Conservation (phyloP, 371 early-diverging fungal genomes). For the Mortierella sp. region DNA sequence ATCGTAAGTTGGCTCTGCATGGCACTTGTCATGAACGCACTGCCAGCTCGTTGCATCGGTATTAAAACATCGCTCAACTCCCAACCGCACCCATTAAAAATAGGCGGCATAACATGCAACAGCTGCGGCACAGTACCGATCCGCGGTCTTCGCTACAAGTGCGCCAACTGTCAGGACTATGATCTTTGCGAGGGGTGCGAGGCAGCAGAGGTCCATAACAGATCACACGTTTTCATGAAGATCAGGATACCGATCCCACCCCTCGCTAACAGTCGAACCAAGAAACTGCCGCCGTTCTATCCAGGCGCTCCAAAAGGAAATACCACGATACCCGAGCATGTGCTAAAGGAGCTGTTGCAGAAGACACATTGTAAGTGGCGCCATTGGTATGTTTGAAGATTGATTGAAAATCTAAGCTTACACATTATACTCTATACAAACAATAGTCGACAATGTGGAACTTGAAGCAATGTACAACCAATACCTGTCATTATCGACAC, state of each 20-base stretch:
- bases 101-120: slow-evolving; percentile 93
- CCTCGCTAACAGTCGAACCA: slow-evolving; percentile 86
- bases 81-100: too few relatives aligned
- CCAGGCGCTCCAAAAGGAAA: slow-evolving; percentile 65
- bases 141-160: slow-evolving; percentile 92
- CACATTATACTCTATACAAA: too few relatives aligned
- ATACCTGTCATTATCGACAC: slow-evolving; percentile 82
- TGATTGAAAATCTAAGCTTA: slow-evolving; percentile 86
- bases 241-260: slow-evolving; percentile 95
- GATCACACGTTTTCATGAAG: slow-evolving; percentile 90
- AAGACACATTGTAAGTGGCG: slow-evolving; percentile 73
- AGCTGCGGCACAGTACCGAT: slow-evolving; percentile 89
- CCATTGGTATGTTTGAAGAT: not conserved
- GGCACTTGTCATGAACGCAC: too few relatives aligned
- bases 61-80: too few relatives aligned
- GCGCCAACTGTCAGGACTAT: slow-evolving; percentile 92
- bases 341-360: slow-evolving; percentile 63
- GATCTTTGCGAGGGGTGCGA: slow-evolving; percentile 97
- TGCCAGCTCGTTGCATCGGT: too few relatives aligned
- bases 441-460: slow-evolving; percentile 83
- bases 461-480: slow-evolving; percentile 88
- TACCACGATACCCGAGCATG: slow-evolving; percentile 31
- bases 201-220: slow-evolving; percentile 78
- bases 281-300: slow-evolving; percentile 86
- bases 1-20: slow-evolving; percentile 62